phyloP scores from a whole-genome alignment of 2,329 filamentous ascomycete species.

The Pseudofabraea citricarpa region DNA sequence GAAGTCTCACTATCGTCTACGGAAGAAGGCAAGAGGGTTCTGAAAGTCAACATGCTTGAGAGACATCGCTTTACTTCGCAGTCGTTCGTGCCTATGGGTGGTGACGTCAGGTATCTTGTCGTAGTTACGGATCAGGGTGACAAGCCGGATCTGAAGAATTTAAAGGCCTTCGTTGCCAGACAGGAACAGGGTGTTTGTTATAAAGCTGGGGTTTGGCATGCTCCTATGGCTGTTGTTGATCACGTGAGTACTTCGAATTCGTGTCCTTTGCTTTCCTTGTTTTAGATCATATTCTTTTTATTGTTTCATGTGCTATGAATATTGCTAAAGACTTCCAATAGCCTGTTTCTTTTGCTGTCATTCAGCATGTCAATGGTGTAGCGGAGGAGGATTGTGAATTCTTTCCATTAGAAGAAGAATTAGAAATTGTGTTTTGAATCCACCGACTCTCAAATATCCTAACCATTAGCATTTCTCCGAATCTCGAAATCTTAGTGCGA shows the following conservation, averaged over 20 bases:
- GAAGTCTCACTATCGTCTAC: neutral
- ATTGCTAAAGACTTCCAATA: neutral
- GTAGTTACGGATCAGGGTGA: constrained; percentile 63
- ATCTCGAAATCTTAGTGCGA: too few relatives aligned
- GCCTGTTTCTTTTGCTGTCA: constrained; percentile 3
- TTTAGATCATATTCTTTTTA: too few relatives aligned
- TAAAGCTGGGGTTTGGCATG: constrained; percentile 84
- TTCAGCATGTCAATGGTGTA: constrained; percentile 5
- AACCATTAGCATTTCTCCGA: too few relatives aligned
- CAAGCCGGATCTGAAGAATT: constrained; percentile 63
- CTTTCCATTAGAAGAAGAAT: neutral
- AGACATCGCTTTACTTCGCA: constrained; percentile 87
- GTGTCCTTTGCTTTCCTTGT: constrained; percentile 31
- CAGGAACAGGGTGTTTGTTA: constrained; percentile 85
- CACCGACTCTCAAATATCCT: too few relatives aligned
- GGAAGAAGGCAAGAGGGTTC: neutral
- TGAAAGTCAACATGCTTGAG: constrained; percentile 73
- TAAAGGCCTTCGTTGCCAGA: constrained; percentile 72
- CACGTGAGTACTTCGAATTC: constrained; percentile 63
- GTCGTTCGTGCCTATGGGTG: constrained; percentile 74
- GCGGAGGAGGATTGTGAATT: constrained; percentile 6
- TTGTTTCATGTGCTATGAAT: neutral
- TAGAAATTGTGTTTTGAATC: neutral
- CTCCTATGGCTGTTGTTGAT: constrained; percentile 85
- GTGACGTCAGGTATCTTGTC: constrained; percentile 62